Evolutionary conservation across 495 filamentous ascomycete genomes (phyloP).

Genomic region (Neurospora sp.): DNA sequence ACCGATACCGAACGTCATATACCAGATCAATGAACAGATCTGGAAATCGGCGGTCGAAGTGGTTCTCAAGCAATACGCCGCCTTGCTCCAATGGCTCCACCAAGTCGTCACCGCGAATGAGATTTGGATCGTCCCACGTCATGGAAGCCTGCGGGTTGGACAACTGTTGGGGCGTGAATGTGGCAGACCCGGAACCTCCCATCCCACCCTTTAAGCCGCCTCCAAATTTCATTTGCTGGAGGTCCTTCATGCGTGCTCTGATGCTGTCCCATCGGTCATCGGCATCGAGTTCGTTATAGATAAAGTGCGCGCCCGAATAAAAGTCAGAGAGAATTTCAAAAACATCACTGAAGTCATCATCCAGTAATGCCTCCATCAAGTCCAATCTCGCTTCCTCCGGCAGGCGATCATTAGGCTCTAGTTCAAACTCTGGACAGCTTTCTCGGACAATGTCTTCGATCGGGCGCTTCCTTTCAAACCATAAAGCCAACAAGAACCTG

Average conservation of each 20-base stretch:
- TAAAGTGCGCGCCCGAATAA: neutral
- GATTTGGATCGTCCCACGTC: neutral
- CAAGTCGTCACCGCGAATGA: neutral
- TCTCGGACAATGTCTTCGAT: neutral
- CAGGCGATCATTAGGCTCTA: neutral
- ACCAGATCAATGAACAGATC: neutral
- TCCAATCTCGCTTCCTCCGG: neutral
- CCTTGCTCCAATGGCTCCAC: neutral
- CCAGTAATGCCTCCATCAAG: neutral
- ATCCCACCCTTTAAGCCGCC: neutral
- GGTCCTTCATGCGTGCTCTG: neutral
- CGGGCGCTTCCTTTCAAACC: neutral
- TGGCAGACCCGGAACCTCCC: neutral
- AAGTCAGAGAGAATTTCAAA: neutral
- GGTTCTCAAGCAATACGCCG: neutral
- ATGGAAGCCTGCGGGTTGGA: neutral
- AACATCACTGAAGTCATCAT: neutral
- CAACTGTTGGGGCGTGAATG: neutral
- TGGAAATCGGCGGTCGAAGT: neutral
- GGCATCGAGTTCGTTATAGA: neutral
- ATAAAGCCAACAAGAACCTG: neutral
- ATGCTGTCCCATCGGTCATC: neutral
- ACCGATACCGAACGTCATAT: neutral
- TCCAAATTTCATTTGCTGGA: neutral
- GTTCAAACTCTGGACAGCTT: neutral